Evolutionary conservation across 1,139 yeast genomes (phyloP).

Genomic region (Spathaspora sp.): DNA sequence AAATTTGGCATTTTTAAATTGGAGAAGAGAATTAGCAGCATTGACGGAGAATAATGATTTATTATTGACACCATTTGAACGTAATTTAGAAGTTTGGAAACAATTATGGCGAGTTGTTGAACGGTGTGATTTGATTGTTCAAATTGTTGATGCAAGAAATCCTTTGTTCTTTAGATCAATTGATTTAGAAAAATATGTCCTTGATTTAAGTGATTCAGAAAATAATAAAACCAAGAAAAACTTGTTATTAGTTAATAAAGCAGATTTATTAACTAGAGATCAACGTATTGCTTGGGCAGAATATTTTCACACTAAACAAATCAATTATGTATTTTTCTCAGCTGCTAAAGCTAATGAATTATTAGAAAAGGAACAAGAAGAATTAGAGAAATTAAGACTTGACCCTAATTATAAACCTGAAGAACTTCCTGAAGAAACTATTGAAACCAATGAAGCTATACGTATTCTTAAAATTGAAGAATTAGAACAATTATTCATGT

Average conservation of each 20-base stretch:
- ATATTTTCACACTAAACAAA: constrained; percentile 66
- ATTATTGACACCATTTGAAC: constrained; percentile 91
- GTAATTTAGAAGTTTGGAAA: constrained; percentile 97
- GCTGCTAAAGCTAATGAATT: constrained; percentile 81
- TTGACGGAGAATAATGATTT: constrained; percentile 82
- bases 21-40: constrained; percentile 89
- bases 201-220: constrained; percentile 59
- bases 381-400: constrained; percentile 41
- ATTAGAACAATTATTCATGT: constrained; percentile 74
- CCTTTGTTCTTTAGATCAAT: constrained; percentile 88
- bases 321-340: constrained; percentile 87
- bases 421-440: constrained; percentile 19
- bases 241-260: constrained; percentile 85
- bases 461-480: constrained; percentile 80
- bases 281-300: constrained; percentile 89
- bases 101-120: constrained; percentile 99
- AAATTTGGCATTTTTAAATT: constrained; percentile 84
- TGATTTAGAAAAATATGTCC: constrained; percentile 83
- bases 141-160: constrained; percentile 96
- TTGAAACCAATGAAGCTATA: constrained; percentile 30
- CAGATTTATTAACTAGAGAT: constrained; percentile 75
- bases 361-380: constrained; percentile 58
- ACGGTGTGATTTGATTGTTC: constrained; percentile 90
- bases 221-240: constrained; percentile 58
- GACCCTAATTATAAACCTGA: constrained; percentile 10